phyloP scores from a whole-genome alignment of 441 rosid species.

The Corymbia calophylla region DNA sequence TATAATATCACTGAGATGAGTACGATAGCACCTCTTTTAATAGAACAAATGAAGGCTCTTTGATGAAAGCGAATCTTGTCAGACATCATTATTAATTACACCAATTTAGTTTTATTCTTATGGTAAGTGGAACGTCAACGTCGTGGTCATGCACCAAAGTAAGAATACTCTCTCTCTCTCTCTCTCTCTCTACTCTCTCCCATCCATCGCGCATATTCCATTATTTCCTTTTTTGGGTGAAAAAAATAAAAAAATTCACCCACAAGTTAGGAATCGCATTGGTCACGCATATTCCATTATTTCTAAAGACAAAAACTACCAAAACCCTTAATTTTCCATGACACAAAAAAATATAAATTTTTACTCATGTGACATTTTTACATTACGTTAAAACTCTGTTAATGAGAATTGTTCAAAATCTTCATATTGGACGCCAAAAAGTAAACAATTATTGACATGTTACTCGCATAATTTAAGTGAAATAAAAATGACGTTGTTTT shows the following conservation, averaged over 20 bases:
- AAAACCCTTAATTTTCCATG: too few species aligned
- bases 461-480: accelerated
- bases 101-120: not conserved
- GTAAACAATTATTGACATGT: too few species aligned
- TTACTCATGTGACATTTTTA: too few species aligned
- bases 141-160: not conserved
- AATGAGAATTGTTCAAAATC: too few species aligned
- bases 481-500: not conserved
- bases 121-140: not conserved
- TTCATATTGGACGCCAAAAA: not conserved
- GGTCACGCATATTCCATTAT: not conserved
- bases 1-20: not conserved
- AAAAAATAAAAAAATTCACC: not conserved
- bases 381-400: too few species aligned
- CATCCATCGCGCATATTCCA: not conserved
- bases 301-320: not conserved
- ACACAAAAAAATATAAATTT: too few species aligned
- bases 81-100: accelerated
- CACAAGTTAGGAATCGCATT: not conserved
- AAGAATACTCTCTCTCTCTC: not conserved
- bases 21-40: not conserved
- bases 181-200: not conserved
- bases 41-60: not conserved
- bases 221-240: not conserved
- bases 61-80: not conserved